Conservation (phyloP, 2,329 filamentous ascomycete genomes). For the Colletotrichum sublineola region DNA sequence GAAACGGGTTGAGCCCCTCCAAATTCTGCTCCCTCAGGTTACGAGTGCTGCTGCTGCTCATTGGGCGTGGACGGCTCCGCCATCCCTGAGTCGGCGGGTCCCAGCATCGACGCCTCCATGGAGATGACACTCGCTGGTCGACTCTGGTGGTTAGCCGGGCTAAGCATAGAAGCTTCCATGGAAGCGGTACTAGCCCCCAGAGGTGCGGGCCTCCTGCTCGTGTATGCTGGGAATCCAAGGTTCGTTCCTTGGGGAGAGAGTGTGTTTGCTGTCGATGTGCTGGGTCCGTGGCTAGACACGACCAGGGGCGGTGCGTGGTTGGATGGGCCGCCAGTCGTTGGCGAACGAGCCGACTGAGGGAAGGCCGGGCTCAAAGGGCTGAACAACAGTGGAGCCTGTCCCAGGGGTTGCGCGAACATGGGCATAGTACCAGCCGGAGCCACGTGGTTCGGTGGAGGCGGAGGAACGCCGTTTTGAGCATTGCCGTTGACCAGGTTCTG, state of each 20-base stretch:
- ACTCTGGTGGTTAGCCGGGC: conserved; percentile 32
- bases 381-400: conserved; percentile 33
- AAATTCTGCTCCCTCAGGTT: neutral
- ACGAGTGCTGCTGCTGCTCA: conserved; percentile 32
- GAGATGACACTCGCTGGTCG: conserved; percentile 37
- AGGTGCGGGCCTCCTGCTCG: conserved; percentile 31
- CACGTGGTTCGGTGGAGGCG: conserved; percentile 37
- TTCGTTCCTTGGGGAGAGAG: conserved; percentile 41
- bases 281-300: conserved; percentile 30
- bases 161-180: conserved; percentile 40
- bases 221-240: conserved; percentile 36
- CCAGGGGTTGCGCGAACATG: conserved; percentile 39
- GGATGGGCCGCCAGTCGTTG: conserved; percentile 20
- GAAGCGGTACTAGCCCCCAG: conserved; percentile 42
- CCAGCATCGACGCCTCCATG: conserved; percentile 40
- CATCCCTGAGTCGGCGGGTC: conserved; percentile 21
- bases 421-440: conserved; percentile 26
- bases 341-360: conserved; percentile 31
- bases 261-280: conserved; percentile 32
- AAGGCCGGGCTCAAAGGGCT: conserved; percentile 35
- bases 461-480: conserved; percentile 26
- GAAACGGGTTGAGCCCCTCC: neutral
- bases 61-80: conserved; percentile 25
- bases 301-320: conserved; percentile 37
- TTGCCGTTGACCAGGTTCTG: conserved; percentile 42